Evolutionary conservation across 352 stramenopile genomes (phyloP).

Genomic region (Globisporangium perplexum): DNA sequence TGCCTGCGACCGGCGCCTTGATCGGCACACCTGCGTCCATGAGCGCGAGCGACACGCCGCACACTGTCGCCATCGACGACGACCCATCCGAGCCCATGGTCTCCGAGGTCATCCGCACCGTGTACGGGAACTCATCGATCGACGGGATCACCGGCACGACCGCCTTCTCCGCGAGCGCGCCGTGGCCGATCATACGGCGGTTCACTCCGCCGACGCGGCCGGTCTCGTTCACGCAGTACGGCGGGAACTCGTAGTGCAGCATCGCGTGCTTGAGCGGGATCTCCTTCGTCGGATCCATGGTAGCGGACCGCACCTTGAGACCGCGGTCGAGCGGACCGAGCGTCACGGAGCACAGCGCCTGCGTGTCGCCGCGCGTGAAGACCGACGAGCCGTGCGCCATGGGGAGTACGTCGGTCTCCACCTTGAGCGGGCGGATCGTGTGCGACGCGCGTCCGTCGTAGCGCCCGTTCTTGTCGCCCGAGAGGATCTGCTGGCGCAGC

Average conservation of each 20-base stretch:
- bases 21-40: constrained; percentile 97
- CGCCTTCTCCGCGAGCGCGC: constrained; percentile 95
- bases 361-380: constrained; percentile 86
- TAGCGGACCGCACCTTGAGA: constrained; percentile 57
- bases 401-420: constrained; percentile 84
- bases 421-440: constrained; percentile 81
- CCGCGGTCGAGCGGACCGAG: constrained; percentile 76
- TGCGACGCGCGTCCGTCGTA: constrained; percentile 82
- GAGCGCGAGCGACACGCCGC: constrained; percentile 93
- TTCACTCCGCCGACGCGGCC: constrained; percentile 83
- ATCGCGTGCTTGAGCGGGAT: constrained; percentile 82
- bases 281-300: constrained; percentile 36
- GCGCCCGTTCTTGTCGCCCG: constrained; percentile 45
- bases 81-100: constrained; percentile 94
- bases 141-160: constrained; percentile 90
- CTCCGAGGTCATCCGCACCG: constrained; percentile 95
- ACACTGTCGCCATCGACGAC: constrained; percentile 96
- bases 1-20: constrained; percentile 90
- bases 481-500: constrained; percentile 64
- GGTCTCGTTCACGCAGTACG: constrained; percentile 96
- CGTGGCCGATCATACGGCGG: constrained; percentile 95
- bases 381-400: constrained; percentile 88
- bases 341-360: constrained; percentile 88
- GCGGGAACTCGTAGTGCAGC: constrained; percentile 98
- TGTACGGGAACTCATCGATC: constrained; percentile 94